Conservation (phyloP, 2,329 filamentous ascomycete species). For the Intubia oerlemansii region DNA sequence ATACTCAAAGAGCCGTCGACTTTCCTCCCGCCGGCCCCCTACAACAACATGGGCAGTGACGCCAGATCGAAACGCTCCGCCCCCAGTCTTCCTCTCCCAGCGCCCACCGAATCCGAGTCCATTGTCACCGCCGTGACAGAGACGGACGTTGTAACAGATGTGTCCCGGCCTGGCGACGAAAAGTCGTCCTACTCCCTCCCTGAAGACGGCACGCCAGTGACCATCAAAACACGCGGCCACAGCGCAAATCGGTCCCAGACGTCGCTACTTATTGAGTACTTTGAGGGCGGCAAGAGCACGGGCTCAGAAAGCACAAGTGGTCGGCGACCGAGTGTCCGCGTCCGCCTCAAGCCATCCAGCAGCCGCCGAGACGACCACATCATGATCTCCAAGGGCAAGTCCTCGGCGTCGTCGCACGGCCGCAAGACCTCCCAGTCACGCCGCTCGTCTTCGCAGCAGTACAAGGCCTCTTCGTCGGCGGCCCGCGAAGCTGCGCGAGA, state of each 20-base stretch:
- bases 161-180: conserved; percentile 45
- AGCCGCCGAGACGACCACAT: conserved; percentile 52
- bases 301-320: conserved; percentile 31
- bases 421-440: conserved; percentile 40
- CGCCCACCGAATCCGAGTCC: conserved; percentile 52
- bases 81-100: conserved; percentile 43
- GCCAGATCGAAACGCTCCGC: conserved; percentile 19
- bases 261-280: conserved; percentile 85
- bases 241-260: conserved; percentile 52
- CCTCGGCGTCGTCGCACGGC: conserved; percentile 17
- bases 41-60: conserved; percentile 17
- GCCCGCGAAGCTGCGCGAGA: conserved; percentile 5
- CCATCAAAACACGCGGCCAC: conserved; percentile 58
- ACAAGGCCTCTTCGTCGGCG: conserved; percentile 2
- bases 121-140: conserved; percentile 33
- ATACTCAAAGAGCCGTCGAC: too few species aligned
- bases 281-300: conserved; percentile 52
- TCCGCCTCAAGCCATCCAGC: conserved; percentile 61
- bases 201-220: conserved; percentile 78
- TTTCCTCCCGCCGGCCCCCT: conserved; percentile 1
- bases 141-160: conserved; percentile 41
- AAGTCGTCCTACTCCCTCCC: conserved; percentile 62
- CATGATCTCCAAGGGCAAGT: conserved; percentile 66
- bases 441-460: conserved; percentile 24
- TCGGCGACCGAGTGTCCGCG: conserved; percentile 61